Evolutionary conservation across 2,329 filamentous ascomycete species (phyloP).

Genomic region (Canariomyces notabilis): DNA sequence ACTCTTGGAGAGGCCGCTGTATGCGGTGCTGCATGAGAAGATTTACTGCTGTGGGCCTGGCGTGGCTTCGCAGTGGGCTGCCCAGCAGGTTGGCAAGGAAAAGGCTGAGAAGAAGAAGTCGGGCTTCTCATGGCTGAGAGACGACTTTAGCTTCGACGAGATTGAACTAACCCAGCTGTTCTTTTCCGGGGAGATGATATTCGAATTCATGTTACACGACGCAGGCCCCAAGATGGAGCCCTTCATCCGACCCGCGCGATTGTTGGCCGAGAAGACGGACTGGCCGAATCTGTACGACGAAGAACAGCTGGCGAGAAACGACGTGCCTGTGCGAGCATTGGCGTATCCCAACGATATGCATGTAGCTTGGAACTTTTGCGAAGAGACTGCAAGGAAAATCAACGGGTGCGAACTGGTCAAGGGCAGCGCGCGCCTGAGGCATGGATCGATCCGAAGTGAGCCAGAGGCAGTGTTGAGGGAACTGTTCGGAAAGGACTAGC

Average conservation of each 20-base stretch:
- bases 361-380: slow-evolving; percentile 58
- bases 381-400: slow-evolving; percentile 47
- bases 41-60: slow-evolving; percentile 55
- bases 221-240: slow-evolving; percentile 47
- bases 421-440: not conserved
- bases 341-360: slow-evolving; percentile 70
- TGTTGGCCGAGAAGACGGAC: slow-evolving; percentile 50
- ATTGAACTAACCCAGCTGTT: slow-evolving; percentile 44
- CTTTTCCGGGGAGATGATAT: slow-evolving; percentile 71
- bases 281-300: slow-evolving; percentile 63
- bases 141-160: slow-evolving; percentile 30
- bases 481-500: slow-evolving; percentile 15
- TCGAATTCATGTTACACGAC: slow-evolving; percentile 59
- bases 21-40: slow-evolving; percentile 63
- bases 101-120: slow-evolving; percentile 16
- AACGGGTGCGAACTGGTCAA: not conserved
- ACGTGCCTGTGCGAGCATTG: slow-evolving; percentile 63
- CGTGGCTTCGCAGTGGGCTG: slow-evolving; percentile 56
- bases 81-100: slow-evolving; percentile 46
- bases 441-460: slow-evolving; percentile 13
- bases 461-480: slow-evolving; percentile 2
- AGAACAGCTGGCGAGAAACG: slow-evolving; percentile 53
- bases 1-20: slow-evolving; percentile 61
- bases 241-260: slow-evolving; percentile 51
- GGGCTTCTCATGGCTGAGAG: slow-evolving; percentile 28